Evolutionary conservation across 257 asterid genomes (phyloP), one percentile per base, ranked within the genome.

Genomic region (Ocimum tenuiflorum): DNA sequence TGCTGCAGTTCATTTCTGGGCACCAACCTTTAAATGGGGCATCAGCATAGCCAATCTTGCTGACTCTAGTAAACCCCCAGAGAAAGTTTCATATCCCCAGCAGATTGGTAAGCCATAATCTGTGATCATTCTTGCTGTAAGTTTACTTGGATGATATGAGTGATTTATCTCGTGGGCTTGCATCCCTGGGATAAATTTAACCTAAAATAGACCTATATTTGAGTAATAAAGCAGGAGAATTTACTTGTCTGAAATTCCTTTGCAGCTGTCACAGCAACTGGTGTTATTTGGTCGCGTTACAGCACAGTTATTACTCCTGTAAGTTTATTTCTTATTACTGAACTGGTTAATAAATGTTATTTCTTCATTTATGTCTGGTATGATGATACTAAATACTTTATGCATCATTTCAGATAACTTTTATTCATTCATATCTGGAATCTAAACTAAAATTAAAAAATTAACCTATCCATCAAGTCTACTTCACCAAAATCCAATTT

Each of bases 21-120:
- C 94, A 29, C 94, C 94, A 31, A 86, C 94, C 52, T 86, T 83
- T 77, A 86, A 86, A 80, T 86, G 94, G 94, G 90, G 94, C 71
- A 86, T 86, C 70, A 86, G 86, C 77, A 83, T 86, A 43, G 94
- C 94, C 67, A 86, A 86, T 74, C 57, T 86, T 67, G 90, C 83
- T 0, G 94, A 86, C 79, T 83, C 78, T 1, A 18, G 27, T 36
- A 86, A 86, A 63, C 94, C 94, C 52, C 86, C 94, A 0, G 90
- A 86, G 84, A 81, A 83, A 78, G 75, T 86, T 76, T 86, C 94
- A 18, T 82, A 72, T 60, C 91, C 91, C 62, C 91, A 84, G 64
- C 91, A 84, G 64, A 80, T 82, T 36, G 91, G 91, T 82, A 63
- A 75, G 76, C 74, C 18, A 29, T 55, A 55, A 22, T 69, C 23